These are phyloP conservation scores for Mucor irregularis DNA, from an alignment of 371 early-diverging fungal species.

Conservation along the genomic window DNA sequence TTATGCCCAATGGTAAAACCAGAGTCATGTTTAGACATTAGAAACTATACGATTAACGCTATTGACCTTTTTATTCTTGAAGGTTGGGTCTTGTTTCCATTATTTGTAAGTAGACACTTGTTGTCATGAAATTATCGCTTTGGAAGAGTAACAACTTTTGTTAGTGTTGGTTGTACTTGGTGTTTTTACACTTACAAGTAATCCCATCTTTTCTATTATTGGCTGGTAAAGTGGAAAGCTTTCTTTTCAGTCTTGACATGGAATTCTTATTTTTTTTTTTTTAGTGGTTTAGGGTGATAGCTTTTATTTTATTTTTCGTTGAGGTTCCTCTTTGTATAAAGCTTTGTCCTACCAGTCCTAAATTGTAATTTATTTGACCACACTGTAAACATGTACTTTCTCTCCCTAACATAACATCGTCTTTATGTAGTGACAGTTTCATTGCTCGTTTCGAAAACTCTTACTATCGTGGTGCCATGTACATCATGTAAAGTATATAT, in stretches of 20 bases:
- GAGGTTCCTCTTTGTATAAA: constrained; percentile 48
- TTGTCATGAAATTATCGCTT: no score
- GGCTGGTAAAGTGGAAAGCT: constrained; percentile 31
- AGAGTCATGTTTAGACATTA: neutral
- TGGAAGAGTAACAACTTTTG: neutral
- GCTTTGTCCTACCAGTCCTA: constrained; percentile 51
- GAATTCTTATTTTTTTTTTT: neutral
- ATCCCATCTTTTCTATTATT: constrained; percentile 41
- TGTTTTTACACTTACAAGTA: constrained; percentile 28
- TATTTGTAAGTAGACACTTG: constrained; percentile 29
- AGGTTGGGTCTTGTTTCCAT: constrained; percentile 47
- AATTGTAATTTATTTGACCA: constrained; percentile 43
- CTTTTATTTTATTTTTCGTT: constrained; percentile 46
- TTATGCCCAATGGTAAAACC: constrained; percentile 49
- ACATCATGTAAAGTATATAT: constrained; percentile 33
- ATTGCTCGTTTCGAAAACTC: constrained; percentile 42
- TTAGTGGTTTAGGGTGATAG: constrained; percentile 49
- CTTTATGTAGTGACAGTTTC: constrained; percentile 47
- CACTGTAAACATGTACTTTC: no score
- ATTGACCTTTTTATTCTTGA: neutral
- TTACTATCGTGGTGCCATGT: constrained; percentile 35
- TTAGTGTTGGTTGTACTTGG: constrained; percentile 43
- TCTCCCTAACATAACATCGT: no score
- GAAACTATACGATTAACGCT: neutral
- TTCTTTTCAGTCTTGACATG: neutral